Percentiles rank a stretch among this genome's conserved stretches.
phyloP scores from a whole-genome alignment of 2,329 filamentous ascomycete genomes.

The Eurotiales sp. region DNA sequence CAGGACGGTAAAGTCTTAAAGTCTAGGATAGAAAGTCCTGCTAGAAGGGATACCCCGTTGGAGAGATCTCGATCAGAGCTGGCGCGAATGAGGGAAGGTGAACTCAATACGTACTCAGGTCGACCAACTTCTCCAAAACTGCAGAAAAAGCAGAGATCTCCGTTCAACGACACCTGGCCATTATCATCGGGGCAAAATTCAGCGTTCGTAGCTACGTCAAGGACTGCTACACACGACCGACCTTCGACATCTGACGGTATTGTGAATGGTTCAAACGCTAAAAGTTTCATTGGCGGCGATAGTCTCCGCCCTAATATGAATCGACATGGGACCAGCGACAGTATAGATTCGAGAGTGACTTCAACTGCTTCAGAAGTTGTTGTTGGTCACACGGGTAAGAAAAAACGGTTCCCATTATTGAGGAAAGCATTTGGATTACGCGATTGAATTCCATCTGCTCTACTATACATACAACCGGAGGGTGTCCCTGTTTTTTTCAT shows the following conservation, averaged over 20 bases:
- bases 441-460: slow-evolving; percentile 17
- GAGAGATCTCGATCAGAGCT: slow-evolving; percentile 56
- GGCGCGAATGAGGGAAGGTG: slow-evolving; percentile 25
- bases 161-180: slow-evolving; percentile 3
- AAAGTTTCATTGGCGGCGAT: too few species aligned
- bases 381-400: slow-evolving; percentile 37
- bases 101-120: neutral
- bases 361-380: slow-evolving; percentile 24
- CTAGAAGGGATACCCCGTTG: slow-evolving; percentile 59
- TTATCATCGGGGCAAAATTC: neutral
- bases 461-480: neutral
- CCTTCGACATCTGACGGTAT: slow-evolving; percentile 18
- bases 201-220: neutral
- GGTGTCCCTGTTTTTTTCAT: neutral
- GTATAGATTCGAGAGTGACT: slow-evolving; percentile 17
- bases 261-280: slow-evolving; percentile 2
- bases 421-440: slow-evolving; percentile 44
- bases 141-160: slow-evolving; percentile 21
- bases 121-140: slow-evolving; percentile 24
- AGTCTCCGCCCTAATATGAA: slow-evolving; percentile 2
- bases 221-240: neutral
- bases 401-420: slow-evolving; percentile 44
- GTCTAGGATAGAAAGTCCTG: slow-evolving; percentile 54
- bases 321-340: slow-evolving; percentile 12
- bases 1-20: slow-evolving; percentile 50